Evolutionary conservation across 257 asterid species (phyloP).

Genomic region (Solanum pinnatisectum): DNA sequence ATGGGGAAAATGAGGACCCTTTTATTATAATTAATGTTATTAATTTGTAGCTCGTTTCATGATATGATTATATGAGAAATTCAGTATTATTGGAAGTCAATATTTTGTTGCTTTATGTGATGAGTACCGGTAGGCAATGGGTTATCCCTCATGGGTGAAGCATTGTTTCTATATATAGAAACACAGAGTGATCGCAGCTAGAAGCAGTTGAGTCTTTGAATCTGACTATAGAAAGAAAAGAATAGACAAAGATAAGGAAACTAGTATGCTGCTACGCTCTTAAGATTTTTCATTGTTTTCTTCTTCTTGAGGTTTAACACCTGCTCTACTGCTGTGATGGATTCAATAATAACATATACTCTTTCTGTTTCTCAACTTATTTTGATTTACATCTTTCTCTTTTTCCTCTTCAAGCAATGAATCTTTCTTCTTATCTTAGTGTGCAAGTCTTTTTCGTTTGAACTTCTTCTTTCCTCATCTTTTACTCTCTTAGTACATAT

Average conservation of each 20-base stretch:
- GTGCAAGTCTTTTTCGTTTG: not conserved
- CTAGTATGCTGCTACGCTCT: not conserved
- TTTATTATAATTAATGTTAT: not conserved
- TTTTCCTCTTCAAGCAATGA: not conserved
- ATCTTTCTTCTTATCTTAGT: not conserved
- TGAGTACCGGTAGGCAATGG: not conserved
- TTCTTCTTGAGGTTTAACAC: not conserved
- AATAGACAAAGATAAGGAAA: not conserved
- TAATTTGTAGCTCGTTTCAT: not conserved
- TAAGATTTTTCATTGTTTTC: not conserved
- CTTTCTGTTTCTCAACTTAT: not conserved
- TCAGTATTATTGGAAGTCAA: not conserved
- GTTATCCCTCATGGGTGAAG: not conserved
- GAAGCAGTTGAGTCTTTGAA: not conserved
- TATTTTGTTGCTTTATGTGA: not conserved
- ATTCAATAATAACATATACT: not conserved
- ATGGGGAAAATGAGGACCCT: not conserved
- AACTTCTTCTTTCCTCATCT: not conserved
- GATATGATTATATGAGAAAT: not conserved
- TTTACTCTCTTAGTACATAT: not conserved
- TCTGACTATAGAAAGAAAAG: not conserved
- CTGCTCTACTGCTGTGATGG: not conserved
- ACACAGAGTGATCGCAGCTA: not conserved
- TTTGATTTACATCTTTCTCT: not conserved
- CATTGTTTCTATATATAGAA: not conserved